Evolutionary conservation across 768 basidiomycete species (phyloP), one percentile per base, ranked within the genome.

Genomic region (Termitomyces sp.): DNA sequence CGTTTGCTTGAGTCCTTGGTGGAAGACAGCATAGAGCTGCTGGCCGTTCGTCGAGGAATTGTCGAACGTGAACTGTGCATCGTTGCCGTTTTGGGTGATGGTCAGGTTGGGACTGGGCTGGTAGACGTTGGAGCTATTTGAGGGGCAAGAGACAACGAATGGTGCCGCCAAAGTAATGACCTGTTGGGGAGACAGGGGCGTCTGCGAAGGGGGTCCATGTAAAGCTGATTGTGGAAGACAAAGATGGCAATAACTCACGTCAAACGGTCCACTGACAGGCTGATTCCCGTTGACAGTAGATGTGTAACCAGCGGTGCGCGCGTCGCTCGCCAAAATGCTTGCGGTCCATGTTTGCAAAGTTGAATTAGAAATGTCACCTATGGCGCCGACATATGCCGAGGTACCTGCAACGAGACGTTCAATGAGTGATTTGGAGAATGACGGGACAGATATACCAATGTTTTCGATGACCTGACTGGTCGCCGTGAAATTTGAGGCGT

Each of bases 301-400:
- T 26, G 82, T 55, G 78, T 81, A 84, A 12, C 75, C 69, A 16
- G 79, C 75, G 60, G 82, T 79, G 36, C 80, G 73, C 40, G 79
- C 76, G 66, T 85, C 80, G 57, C 74, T 78, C 30, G 80, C 74
- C 27, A 82, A 69, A 62, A 85, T 80, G 36, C 79, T 74, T 7
- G 73, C 82, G 20, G 79, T 80, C 30, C 76, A 76, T 26, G 77
- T 74, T 18, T 76, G 60, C 64, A 72, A 71, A 20, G 67, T 73
- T 54, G 72, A 66, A 59, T 73, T 69, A 24, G 68, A 61, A 58
- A 83, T 71, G 55, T 67, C 70, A 40, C 67, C 67, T 2, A 77
- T 74, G n/a, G 79, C 77, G 33, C 81, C 82, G 22, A 77, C 69
- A 68, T 83, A 84, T 26, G 81, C 80, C 12, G 77, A 74, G 12